Conservation (phyloP, 1,284 basidiomycete genomes). For the Pascua sp. region DNA sequence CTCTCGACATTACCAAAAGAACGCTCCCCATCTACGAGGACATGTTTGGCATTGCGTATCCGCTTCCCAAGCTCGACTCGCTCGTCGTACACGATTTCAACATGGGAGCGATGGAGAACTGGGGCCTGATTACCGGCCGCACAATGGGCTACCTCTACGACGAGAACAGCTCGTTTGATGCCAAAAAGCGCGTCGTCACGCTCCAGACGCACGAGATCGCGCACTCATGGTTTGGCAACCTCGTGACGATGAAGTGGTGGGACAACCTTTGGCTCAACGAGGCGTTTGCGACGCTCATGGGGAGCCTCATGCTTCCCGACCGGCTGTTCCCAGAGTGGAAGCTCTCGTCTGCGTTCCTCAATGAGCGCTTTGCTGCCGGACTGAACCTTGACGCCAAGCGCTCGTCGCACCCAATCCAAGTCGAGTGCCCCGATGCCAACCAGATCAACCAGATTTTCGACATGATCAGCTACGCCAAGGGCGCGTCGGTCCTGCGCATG, state of each 20-base stretch:
- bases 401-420: slow-evolving; percentile 93
- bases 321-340: slow-evolving; percentile 57
- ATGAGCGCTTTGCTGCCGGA: slow-evolving; percentile 57
- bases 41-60: slow-evolving; percentile 84
- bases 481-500: slow-evolving; percentile 86
- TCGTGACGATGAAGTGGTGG: slow-evolving; percentile 84
- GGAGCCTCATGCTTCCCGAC: slow-evolving; percentile 85
- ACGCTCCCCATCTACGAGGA: slow-evolving; percentile 88
- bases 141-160: slow-evolving; percentile 81
- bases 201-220: slow-evolving; percentile 52
- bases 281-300: slow-evolving; percentile 83
- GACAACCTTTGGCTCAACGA: slow-evolving; percentile 68
- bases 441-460: slow-evolving; percentile 89
- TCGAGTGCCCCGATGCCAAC: slow-evolving; percentile 81
- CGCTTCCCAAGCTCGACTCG: slow-evolving; percentile 89
- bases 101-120: slow-evolving; percentile 93
- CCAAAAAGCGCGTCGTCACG: slow-evolving; percentile 73
- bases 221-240: slow-evolving; percentile 51
- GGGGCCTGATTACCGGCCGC: slow-evolving; percentile 88
- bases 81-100: slow-evolving; percentile 80
- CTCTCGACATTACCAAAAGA: slow-evolving; percentile 80
- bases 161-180: slow-evolving; percentile 68
- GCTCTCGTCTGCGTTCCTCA: slow-evolving; percentile 56
- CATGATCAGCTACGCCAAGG: slow-evolving; percentile 78
- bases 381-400: slow-evolving; percentile 79